Evolutionary conservation across 352 stramenopile genomes (phyloP), one percentile per base, ranked within the genome.

Genomic region (Pythium diclinum): DNA sequence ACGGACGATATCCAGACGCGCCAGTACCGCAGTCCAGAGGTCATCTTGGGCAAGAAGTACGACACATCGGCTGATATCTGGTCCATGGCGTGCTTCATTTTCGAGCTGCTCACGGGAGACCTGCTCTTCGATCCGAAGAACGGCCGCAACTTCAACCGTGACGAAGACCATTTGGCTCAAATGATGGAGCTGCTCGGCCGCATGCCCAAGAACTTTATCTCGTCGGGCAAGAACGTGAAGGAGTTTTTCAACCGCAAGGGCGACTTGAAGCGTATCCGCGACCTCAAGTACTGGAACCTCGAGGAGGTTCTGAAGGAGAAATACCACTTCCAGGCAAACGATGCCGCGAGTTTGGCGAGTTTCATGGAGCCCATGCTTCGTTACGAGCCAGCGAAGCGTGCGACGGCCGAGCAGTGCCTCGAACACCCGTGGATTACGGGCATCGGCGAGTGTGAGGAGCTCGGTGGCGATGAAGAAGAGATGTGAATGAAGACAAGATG

Each of bases 1-100:
- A 99, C 96, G 47, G 95, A 99, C 71, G 97, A 99, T 71, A 99
- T 99, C 69, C 98, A 99, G 77, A 99, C 98, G 21, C 86, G 98
- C n/a, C 98, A 99, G 81, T 99, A 99, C 74, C 91, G 98, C 6
- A 97, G 89, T 40, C 98, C 98, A 7, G 98, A 99, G 76, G 97
- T 99, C 25, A 96, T 99, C 21, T 76, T 99, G 63, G 93, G 96
- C 42, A 97, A 95, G 70, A 89, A 89, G 47, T 99, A 99, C 77
- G 93, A 99, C 77, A 99, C 97, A 17, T 98, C 96, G 30, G 97
- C 97, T 6, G 98, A 99, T 74, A 98, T 99, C 53, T 99, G 98
- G 98, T 92, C 85, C 83, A 91, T 99, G 74, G 97, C 94, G 44
- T 99, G 97, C 73, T 98, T 99, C 56, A 82, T 99, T 44, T 99